Evolutionary conservation across 192 early-diverging fungal species (phyloP).

Genomic region (Entomortierella beljakovae): DNA sequence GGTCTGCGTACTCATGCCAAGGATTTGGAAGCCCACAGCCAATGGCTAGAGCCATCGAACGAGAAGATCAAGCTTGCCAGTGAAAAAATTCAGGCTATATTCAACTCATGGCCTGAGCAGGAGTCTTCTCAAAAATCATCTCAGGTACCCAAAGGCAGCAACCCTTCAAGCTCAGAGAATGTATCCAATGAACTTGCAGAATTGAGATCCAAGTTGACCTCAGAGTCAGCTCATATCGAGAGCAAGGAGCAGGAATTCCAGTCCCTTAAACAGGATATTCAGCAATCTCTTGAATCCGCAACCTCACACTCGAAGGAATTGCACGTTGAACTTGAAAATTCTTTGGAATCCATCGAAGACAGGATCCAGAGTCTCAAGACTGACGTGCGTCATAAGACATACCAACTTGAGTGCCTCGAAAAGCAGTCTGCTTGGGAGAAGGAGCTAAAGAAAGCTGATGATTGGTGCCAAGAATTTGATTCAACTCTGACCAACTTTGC

Average conservation of each 20-base stretch:
- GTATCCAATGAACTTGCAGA: slow-evolving; percentile 2
- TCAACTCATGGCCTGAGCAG: slow-evolving; percentile 16
- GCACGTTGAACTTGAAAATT: slow-evolving; percentile 11
- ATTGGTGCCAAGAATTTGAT: slow-evolving; percentile 15
- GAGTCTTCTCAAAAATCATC: background rate
- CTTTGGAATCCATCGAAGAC: slow-evolving; percentile 20
- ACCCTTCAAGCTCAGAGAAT: background rate
- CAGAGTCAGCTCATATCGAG: background rate
- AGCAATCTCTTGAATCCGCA: slow-evolving; percentile 2
- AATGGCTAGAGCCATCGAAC: slow-evolving; percentile 19
- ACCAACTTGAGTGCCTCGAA: slow-evolving; percentile 23
- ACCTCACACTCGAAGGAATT: slow-evolving; percentile 30
- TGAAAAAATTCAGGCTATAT: slow-evolving; percentile 6
- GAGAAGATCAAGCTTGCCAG: slow-evolving; percentile 15
- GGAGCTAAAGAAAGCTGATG: slow-evolving; percentile 6
- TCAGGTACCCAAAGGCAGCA: background rate
- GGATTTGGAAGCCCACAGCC: slow-evolving; percentile 6
- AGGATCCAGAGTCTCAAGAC: slow-evolving; percentile 21
- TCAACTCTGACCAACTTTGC: slow-evolving; percentile 1
- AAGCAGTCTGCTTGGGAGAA: slow-evolving; percentile 35
- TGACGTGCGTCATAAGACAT: slow-evolving; percentile 6
- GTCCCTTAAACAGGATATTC: slow-evolving; percentile 4
- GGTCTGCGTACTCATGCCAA: slow-evolving; percentile 14
- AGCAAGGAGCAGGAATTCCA: slow-evolving; percentile 22
- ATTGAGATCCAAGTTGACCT: slow-evolving; percentile 8